These are phyloP conservation scores for Fusarium lateritium DNA, from an alignment of 2,329 filamentous ascomycete species.

Conservation along the genomic window DNA sequence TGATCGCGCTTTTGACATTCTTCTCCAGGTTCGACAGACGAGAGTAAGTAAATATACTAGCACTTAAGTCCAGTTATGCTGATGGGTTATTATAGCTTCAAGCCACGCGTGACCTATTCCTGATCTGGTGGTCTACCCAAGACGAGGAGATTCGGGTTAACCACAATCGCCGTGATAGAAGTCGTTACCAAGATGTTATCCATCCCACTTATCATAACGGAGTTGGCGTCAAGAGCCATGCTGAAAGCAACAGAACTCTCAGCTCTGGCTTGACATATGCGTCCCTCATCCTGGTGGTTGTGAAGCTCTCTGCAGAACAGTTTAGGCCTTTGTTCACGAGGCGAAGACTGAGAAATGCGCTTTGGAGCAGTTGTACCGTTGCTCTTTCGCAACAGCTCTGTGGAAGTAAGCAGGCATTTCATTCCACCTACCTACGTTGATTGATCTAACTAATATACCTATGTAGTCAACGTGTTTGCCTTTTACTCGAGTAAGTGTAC, in stretches of 20 bases:
- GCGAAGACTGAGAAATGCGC: slow-evolving; percentile 36
- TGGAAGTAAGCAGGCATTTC: slow-evolving; percentile 28
- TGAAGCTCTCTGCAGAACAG: slow-evolving; percentile 35
- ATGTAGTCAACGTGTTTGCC: slow-evolving; percentile 54
- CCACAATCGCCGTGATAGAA: neutral
- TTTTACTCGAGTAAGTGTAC: slow-evolving; percentile 59
- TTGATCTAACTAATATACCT: neutral
- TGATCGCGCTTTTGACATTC: slow-evolving; percentile 52
- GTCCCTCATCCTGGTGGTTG: slow-evolving; percentile 20
- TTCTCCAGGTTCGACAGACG: slow-evolving; percentile 53
- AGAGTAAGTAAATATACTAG: neutral
- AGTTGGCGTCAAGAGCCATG: fast-evolving
- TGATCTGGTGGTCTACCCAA: slow-evolving; percentile 48
- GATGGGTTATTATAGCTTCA: slow-evolving; percentile 49
- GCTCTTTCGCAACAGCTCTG: slow-evolving; percentile 50
- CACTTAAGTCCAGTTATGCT: fast-evolving
- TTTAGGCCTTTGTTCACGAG: slow-evolving; percentile 33
- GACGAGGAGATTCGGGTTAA: neutral
- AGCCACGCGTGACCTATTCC: slow-evolving; percentile 56
- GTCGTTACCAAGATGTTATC: neutral
- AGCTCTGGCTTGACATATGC: slow-evolving; percentile 34
- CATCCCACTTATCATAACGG: neutral
- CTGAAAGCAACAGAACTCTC: too few relatives aligned
- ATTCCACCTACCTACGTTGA: slow-evolving; percentile 37
- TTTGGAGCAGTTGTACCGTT: slow-evolving; percentile 48